Base-by-base conservation (phyloP, 2,329 filamentous ascomycete species). In the Fusarium nisikadoi region DNA sequence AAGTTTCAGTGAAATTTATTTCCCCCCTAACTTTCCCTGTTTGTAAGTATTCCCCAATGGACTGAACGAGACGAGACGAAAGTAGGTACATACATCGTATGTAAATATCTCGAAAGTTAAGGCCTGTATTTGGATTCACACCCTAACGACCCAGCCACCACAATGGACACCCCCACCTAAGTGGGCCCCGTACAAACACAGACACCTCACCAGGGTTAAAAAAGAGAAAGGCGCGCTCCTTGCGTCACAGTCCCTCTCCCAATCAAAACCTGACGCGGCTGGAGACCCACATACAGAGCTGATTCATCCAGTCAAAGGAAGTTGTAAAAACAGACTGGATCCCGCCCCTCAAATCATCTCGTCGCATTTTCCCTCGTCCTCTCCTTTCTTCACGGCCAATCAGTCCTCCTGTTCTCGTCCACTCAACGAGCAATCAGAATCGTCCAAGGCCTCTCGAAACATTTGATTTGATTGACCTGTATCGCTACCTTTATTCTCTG, bases 261-360 rank as follows among this genome's bases (percentile, higher is more conserved):
- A 81, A 81, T 81, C 74, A 80, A 60, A 67, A 53, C 60, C 70
- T 64, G 68, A 74, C 71, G 76, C 75, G 72, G 65, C 11, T 31
- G 10, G 6, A 9, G 79, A 62, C 80, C 84, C 83, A 84, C 81
- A 66, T 38, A n/a, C 38, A 43, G 76, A 73, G 82, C 81, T 84
- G 81, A 85, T 79, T 84, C 83, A 85, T 84, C 85, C 85, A 87
- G 82, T 86, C 82, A 61, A 67, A 87, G 77, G 41, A 49, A 84
- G 78, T 78, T 78, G 79, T 81, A 80, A 83, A 73, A 83, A 81
- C 80, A 81, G 77, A 78, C 79, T 79, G 79, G 80, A 81, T 80
- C 81, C 79, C 69, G 79, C 78, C 83, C 83, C 83, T 86, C 86
- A 86, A 86, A 86, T 87, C 85, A 87, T 79, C 81, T 84, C 81